Base-by-base conservation (phyloP, 805 yeast genomes). In the Suhomyces prunicola region DNA sequence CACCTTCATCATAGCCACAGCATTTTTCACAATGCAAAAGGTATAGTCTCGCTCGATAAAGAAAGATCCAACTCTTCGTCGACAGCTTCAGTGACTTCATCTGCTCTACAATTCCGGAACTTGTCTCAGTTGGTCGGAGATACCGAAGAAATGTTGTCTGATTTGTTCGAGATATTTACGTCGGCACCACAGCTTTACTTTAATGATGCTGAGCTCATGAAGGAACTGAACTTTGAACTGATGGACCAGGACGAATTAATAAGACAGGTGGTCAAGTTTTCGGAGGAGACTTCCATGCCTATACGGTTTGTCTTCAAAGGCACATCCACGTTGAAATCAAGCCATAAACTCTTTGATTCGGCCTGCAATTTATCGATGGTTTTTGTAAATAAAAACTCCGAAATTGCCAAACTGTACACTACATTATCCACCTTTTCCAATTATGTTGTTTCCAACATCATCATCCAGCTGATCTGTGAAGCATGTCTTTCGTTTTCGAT, bases 391-490 rank as follows among this genome's bases (percentile, higher is more conserved):
- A 33, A 46, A 23, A 53, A 57, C 15, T 57, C 56, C 6, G 23
- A 29, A 7, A 55, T 68, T 19, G 59, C 56, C 3, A 54, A 44
- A 9, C 51, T 61, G 10, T 56, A 53, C 46, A 66, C 66, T 6
- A 58, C 59, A 1, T 59, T 67, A n/a, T 60, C 69, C 1, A 62
- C 67, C 0, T 61, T 63, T 52, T 58, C 68, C n/a, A 68, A 66
- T 44, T 67, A 58, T 49, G 39, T 62, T 5, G 60, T 65, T 10
- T 65, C 74, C n/a, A 70, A 69, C 49, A 58, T 61, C 33, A 63
- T 74, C 15, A 59, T 73, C 13, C 67, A 67, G 47, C 58, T 70
- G 7, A 67, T 73, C 1, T 66, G 75, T 50, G 77, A 74, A 29
- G 64, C 73, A 0, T 68, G 75, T 53, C 55, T 72, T 45, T 62